A percentile compares a stretch with the other conserved stretches of the same genome.
Conservation (phyloP, 106 monocot species). For the Dactylorhiza incarnata region DNA sequence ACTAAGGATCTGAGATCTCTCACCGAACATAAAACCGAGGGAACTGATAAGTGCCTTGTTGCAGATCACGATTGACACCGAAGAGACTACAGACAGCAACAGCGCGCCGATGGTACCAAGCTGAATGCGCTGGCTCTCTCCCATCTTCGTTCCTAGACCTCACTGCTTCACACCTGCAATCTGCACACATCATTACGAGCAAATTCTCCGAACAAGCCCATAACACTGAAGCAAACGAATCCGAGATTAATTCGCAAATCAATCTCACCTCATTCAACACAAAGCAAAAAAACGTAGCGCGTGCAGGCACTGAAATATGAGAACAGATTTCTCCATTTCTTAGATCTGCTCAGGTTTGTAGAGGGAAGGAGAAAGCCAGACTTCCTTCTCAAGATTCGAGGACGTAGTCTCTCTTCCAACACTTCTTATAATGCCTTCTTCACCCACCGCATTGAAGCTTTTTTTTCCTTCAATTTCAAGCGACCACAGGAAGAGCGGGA, state of each 20-base stretch:
- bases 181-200: neutral
- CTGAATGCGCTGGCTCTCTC: constrained; percentile 26
- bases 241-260: neutral
- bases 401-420: neutral
- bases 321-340: neutral
- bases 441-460: neutral
- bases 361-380: neutral
- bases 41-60: constrained; percentile 50
- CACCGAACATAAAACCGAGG: constrained; percentile 46
- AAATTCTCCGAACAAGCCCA: neutral
- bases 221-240: neutral
- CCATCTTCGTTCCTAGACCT: constrained; percentile 18
- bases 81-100: constrained; percentile 44
- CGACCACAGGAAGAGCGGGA: neutral
- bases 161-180: neutral
- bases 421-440: neutral
- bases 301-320: neutral
- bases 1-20: neutral
- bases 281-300: neutral
- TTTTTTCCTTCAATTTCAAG: constrained; percentile 5
- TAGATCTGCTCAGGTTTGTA: neutral
- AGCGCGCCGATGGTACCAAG: constrained; percentile 37
- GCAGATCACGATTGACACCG: constrained; percentile 49
- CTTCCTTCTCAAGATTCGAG: neutral
- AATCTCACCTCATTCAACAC: neutral